Evolutionary conservation across 305 asterid species (phyloP), one percentile per base, ranked within the genome.

Genomic region (Euphrasia arctica): DNA sequence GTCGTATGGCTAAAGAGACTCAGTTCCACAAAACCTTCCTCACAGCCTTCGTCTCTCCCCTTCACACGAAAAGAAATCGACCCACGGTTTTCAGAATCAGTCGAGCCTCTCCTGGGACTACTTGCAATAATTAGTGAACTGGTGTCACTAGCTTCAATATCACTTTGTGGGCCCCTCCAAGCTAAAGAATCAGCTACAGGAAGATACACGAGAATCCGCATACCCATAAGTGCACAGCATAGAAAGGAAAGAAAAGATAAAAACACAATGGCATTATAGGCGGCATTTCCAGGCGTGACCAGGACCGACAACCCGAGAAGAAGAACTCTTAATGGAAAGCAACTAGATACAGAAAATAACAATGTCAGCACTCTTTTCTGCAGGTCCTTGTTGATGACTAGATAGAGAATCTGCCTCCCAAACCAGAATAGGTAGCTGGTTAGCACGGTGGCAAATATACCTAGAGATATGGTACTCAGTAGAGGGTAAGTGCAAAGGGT

Each of bases 361-460:
- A 86, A 72, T 43, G 78, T 32, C 66, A 75, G 84, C 58, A 84
- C 89, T 76, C 95, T 79, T 80, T 72, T 80, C 57, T 72, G 95
- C 80, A 86, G 67, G 51, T 83, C 81, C 80, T 78, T 84, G 58
- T 86, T 86, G 72, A 86, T 86, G 71, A 84, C 84, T 75, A 77
- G 55, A 64, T 72, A 78, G 66, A 84, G 73, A 29, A 29, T 29
- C 32, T 29, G 4, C 32, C 32, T 31, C 34, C 34, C 34, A 2
- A 31, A 4, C 3, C 4, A 31, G 4, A 1, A 31, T 4, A 31
- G 34, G 34, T 31, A 31, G 34, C 4, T 4, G 34, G 3, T 31
- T 31, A 31, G 34, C 3, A 31, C 34, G 4, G 34, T 31, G 3
- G 3, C 34, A 31, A 31, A 31, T 66, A 31, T 4, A 31, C 34